Evolutionary conservation across 345 rosid genomes (phyloP).

Genomic region (Arabis alpina): DNA sequence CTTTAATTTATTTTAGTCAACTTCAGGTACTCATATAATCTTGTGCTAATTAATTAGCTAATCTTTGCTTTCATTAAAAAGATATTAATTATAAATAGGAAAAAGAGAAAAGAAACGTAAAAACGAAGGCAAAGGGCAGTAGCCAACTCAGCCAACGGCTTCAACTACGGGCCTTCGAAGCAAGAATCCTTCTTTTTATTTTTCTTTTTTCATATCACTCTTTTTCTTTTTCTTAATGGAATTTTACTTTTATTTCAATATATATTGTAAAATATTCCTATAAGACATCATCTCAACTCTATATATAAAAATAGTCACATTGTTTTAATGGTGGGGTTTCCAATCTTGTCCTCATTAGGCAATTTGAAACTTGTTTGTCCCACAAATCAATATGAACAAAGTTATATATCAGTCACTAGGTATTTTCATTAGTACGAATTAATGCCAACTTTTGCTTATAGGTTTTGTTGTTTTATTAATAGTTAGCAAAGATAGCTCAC

Average conservation of each 20-base stretch:
- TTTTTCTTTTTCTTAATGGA: conserved; percentile 36
- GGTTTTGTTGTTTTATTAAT: conserved; percentile 17
- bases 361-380: conserved; percentile 28
- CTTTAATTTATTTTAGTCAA: conserved; percentile 1
- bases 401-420: not conserved
- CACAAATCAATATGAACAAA: not conserved
- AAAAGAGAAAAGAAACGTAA: conserved; percentile 39
- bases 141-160: conserved; percentile 34
- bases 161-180: conserved; percentile 44
- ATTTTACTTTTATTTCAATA: conserved; percentile 33
- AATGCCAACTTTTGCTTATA: not conserved
- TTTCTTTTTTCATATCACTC: conserved; percentile 14
- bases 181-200: conserved; percentile 45
- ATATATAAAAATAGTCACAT: conserved; percentile 8
- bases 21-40: not conserved
- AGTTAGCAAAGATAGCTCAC: conserved; percentile 33
- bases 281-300: conserved; percentile 31
- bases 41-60: conserved; percentile 14
- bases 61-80: not conserved
- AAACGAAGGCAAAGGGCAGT: conserved; percentile 35
- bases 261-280: conserved; percentile 1
- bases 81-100: not conserved
- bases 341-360: conserved; percentile 28
- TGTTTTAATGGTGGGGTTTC: conserved; percentile 38
- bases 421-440: conserved; percentile 1